Percentiles rank a stretch among this genome's conserved stretches.
These are phyloP conservation scores for Aquilaria agallochum DNA, from an alignment of 441 rosid genomes.

Conservation along the genomic window DNA sequence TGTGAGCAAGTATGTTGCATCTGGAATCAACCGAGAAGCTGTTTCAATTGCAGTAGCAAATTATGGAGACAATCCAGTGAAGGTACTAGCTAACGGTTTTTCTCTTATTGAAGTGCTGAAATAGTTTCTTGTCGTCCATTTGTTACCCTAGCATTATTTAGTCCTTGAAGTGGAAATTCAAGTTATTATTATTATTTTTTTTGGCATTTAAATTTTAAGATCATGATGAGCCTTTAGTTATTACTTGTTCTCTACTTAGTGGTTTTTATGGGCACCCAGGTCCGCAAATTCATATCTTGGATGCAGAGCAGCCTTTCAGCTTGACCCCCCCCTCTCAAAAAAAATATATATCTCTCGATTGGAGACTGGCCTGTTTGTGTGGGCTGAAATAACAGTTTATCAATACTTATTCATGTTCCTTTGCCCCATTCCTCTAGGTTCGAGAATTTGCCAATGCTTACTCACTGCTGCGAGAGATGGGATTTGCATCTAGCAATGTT, in stretches of 20 bases:
- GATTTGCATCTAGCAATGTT: constrained; percentile 63
- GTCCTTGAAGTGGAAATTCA: no score
- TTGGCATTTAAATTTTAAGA: no score
- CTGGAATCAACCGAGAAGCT: constrained; percentile 72
- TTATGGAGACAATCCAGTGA: constrained; percentile 82
- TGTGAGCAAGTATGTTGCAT: constrained; percentile 64
- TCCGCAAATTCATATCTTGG: no score
- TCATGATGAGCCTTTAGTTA: no score
- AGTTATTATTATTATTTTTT: no score
- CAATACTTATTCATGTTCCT: neutral
- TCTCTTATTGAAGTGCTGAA: no score
- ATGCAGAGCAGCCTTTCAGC: neutral
- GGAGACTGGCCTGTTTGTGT: neutral
- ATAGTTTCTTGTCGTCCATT: no score
- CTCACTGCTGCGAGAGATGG: constrained; percentile 68
- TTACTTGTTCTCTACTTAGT: no score
- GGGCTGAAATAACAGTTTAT: neutral
- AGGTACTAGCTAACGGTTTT: constrained; percentile 34
- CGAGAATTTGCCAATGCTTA: constrained; percentile 64
- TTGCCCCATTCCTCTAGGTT: constrained; percentile 35
- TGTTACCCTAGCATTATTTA: no score
- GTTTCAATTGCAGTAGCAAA: constrained; percentile 74
- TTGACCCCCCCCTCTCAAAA: neutral
- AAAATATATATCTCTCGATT: neutral
- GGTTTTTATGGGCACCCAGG: no score